Conservation (phyloP, 306 rosid species). For the Comarum palustre region DNA sequence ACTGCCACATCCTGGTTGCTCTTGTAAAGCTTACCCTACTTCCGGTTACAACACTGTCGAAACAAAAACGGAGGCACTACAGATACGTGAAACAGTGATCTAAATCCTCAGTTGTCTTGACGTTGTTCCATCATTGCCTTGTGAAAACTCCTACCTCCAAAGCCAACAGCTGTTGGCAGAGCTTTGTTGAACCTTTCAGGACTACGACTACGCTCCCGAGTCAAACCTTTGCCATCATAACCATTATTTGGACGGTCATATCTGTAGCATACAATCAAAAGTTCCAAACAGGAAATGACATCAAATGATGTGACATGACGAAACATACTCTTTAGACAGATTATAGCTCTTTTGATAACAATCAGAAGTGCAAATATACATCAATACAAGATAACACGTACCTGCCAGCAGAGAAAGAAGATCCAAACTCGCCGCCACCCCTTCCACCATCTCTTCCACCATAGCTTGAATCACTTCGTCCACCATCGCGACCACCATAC, state of each 20-base stretch:
- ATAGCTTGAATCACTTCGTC: constrained; percentile 53
- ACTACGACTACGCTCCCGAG: constrained; percentile 66
- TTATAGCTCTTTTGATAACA: not conserved
- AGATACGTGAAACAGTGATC: not conserved
- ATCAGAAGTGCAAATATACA: not conserved
- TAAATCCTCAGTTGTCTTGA: constrained; percentile 37
- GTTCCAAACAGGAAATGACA: not conserved
- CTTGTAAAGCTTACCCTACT: constrained; percentile 29
- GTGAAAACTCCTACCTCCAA: constrained; percentile 61
- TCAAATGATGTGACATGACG: not conserved
- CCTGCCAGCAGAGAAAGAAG: constrained; percentile 62
- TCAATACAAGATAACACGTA: constrained; percentile 18
- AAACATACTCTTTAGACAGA: not conserved
- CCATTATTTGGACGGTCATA: constrained; percentile 38
- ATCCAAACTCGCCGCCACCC: constrained; percentile 55
- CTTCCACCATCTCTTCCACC: constrained; percentile 44
- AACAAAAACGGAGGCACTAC: constrained; percentile 16
- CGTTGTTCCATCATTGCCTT: constrained; percentile 61
- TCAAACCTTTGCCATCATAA: constrained; percentile 39
- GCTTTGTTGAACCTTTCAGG: constrained; percentile 49
- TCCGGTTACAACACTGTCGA: constrained; percentile 26
- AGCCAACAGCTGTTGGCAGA: constrained; percentile 26
- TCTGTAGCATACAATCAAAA: constrained; percentile 40
- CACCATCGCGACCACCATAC: constrained; percentile 57
- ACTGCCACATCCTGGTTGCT: constrained; percentile 31